These are phyloP conservation scores for Trichoderma polysporum DNA, from an alignment of 2,329 filamentous ascomycete species.

Conservation along the genomic window DNA sequence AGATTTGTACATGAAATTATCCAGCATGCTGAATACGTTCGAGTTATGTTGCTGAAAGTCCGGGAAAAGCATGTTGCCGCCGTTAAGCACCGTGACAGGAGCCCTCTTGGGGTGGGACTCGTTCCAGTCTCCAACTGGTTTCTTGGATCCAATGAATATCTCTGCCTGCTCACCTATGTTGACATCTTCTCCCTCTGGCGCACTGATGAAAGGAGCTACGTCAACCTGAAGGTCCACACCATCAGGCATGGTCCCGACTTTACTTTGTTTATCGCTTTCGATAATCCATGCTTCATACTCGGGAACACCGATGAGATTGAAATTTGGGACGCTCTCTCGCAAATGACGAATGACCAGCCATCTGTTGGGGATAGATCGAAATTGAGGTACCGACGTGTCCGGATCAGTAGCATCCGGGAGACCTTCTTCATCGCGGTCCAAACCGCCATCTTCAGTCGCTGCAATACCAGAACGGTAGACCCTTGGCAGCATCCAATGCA, in stretches of 20 bases:
- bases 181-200: constrained; percentile 7
- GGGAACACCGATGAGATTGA: not conserved
- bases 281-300: constrained; percentile 35
- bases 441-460: no score
- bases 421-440: no score
- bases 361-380: constrained; percentile 31
- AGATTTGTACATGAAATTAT: constrained; percentile 38
- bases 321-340: not conserved
- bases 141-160: constrained; percentile 42
- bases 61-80: constrained; percentile 39
- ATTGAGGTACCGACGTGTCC: constrained; percentile 16
- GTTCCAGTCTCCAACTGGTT: not conserved
- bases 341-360: constrained; percentile 40
- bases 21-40: constrained; percentile 44
- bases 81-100: constrained; percentile 17
- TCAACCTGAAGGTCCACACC: constrained; percentile 41
- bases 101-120: not conserved
- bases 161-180: constrained; percentile 40
- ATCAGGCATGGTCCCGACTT: constrained; percentile 33
- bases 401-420: not conserved
- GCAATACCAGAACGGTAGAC: constrained; percentile 35
- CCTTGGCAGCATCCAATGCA: constrained; percentile 44
- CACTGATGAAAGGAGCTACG: constrained; percentile 39
- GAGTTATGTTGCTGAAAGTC: constrained; percentile 43
- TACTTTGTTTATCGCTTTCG: constrained; percentile 38